phyloP scores from a whole-genome alignment of 257 asterid genomes.

The Ilex asprella region DNA sequence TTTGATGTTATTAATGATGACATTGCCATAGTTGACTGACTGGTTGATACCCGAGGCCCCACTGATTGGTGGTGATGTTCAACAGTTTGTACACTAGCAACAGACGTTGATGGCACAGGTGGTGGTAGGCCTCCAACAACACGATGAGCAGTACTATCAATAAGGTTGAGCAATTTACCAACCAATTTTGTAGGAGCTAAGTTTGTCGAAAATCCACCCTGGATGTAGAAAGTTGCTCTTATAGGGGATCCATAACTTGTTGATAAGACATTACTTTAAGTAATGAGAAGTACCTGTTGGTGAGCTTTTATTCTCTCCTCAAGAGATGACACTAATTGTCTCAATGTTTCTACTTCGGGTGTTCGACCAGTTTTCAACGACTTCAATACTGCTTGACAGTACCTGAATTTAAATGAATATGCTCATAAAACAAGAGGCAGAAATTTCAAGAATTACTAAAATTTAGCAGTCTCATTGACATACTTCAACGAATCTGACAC shows the following conservation, averaged over 20 bases:
- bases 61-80: slow-evolving; percentile 44
- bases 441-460: slow-evolving; percentile 4
- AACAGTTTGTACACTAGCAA: slow-evolving; percentile 33
- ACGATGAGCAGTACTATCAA: slow-evolving; percentile 76
- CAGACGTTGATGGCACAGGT: slow-evolving; percentile 39
- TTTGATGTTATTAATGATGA: slow-evolving; percentile 81
- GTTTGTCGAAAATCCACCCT: slow-evolving; percentile 95
- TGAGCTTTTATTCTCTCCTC: slow-evolving; percentile 91
- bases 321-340: slow-evolving; percentile 60
- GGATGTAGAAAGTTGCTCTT: slow-evolving; percentile 26
- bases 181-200: slow-evolving; percentile 72
- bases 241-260: slow-evolving; percentile 9
- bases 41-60: slow-evolving; percentile 65
- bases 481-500: slow-evolving; percentile 86
- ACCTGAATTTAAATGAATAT: slow-evolving; percentile 42
- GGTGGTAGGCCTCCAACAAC: slow-evolving; percentile 84
- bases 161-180: slow-evolving; percentile 74
- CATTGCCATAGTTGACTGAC: slow-evolving; percentile 96
- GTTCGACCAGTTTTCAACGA: slow-evolving; percentile 81
- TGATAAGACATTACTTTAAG: slow-evolving; percentile 1
- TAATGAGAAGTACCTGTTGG: slow-evolving; percentile 56
- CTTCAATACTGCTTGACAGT: slow-evolving; percentile 81
- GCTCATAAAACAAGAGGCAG: slow-evolving; percentile 13
- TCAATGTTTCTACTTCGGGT: slow-evolving; percentile 70
- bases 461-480: slow-evolving; percentile 5